These are phyloP conservation scores for Coemansia sp. DNA, from an alignment of 192 early-diverging fungal species.

Conservation along the genomic window DNA sequence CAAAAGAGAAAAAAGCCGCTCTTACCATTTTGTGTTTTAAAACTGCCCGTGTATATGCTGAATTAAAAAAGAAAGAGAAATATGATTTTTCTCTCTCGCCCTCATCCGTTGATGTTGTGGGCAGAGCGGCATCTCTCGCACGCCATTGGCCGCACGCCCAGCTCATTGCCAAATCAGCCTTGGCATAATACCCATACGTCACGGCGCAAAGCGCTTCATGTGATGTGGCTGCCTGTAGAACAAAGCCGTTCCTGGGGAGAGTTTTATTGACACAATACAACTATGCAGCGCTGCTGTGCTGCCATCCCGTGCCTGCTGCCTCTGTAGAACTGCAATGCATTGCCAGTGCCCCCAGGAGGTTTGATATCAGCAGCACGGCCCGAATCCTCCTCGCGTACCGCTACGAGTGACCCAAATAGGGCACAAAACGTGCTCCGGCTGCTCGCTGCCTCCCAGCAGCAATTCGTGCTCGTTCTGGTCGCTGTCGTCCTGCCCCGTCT, in stretches of 20 bases:
- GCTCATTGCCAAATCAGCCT: slow-evolving; percentile 4
- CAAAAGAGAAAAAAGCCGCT: not conserved
- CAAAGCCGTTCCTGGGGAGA: no score
- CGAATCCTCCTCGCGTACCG: slow-evolving; percentile 2
- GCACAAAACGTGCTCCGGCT: slow-evolving; percentile 13
- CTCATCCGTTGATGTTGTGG: not conserved
- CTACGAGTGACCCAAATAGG: slow-evolving; percentile 29
- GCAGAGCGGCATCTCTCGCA: not conserved
- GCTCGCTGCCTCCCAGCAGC: slow-evolving; percentile 14
- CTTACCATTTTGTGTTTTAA: slow-evolving; percentile 1
- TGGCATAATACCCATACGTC: not conserved
- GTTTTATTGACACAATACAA: no score
- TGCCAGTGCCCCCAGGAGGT: no score
- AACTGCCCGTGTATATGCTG: not conserved
- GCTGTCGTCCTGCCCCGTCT: slow-evolving; percentile 8
- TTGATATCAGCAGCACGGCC: no score
- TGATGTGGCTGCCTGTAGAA: no score
- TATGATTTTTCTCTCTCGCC: not conserved
- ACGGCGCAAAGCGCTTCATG: no score
- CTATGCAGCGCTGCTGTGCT: no score
- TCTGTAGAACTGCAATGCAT: no score
- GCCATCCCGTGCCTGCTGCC: no score
- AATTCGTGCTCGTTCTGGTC: slow-evolving; percentile 17
- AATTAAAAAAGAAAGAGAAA: not conserved
- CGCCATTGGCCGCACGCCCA: slow-evolving; percentile 2